Conservation (phyloP, 331 rosid species). For the Stylosanthes scabra region DNA sequence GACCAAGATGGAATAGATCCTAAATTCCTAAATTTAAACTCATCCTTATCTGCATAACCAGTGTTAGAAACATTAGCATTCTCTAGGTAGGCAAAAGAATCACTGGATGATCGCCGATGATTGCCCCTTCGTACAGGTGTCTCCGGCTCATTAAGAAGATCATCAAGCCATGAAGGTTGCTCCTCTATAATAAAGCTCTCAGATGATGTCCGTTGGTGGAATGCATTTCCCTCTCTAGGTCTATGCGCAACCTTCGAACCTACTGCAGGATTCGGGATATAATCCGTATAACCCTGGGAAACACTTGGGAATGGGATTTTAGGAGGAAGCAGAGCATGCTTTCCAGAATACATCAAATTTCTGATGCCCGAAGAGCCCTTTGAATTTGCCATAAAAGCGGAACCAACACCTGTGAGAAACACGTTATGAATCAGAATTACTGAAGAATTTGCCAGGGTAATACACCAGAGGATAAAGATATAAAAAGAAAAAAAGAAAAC, state of each 20-base stretch:
- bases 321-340: conserved; percentile 82
- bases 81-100: conserved; percentile 75
- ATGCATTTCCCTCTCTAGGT: conserved; percentile 64
- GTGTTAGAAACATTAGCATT: conserved; percentile 46
- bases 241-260: conserved; percentile 66
- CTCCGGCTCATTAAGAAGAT: conserved; percentile 92
- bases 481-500: conserved; percentile 13
- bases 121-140: conserved; percentile 74
- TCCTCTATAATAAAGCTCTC: conserved; percentile 81
- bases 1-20: conserved; percentile 60
- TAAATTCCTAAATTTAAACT: conserved; percentile 50
- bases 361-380: conserved; percentile 71
- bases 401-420: conserved; percentile 44
- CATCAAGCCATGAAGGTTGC: conserved; percentile 94
- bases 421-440: neutral
- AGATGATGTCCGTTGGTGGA: conserved; percentile 80
- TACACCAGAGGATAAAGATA: neutral
- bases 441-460: neutral
- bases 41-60: conserved; percentile 57
- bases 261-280: conserved; percentile 49
- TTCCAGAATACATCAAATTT: conserved; percentile 70
- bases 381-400: conserved; percentile 66
- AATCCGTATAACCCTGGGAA: conserved; percentile 69
- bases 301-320: conserved; percentile 81
- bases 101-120: conserved; percentile 96